A percentile compares a stretch with the other conserved stretches of the same genome.
Conservation (phyloP, 768 basidiomycete genomes). For the Suillus decipiens region DNA sequence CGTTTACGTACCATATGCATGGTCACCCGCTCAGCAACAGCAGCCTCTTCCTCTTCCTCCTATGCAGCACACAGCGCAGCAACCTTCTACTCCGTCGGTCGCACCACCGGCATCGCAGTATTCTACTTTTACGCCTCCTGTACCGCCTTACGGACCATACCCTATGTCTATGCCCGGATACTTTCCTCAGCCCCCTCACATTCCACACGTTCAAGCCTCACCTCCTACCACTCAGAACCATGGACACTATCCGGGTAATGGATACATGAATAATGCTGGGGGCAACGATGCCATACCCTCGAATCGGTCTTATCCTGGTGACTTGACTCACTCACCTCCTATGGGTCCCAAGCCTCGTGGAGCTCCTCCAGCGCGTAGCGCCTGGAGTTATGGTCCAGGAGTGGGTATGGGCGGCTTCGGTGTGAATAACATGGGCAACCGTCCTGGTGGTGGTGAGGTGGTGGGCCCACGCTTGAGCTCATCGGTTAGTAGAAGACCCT, state of each 20-base stretch:
- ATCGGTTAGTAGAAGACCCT: constrained; percentile 48
- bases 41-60: constrained; percentile 40
- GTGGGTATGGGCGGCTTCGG: constrained; percentile 48
- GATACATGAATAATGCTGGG: constrained; percentile 24
- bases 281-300: constrained; percentile 25
- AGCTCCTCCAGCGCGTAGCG: constrained; percentile 45
- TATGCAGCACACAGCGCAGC: constrained; percentile 40
- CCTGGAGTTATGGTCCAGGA: constrained; percentile 77
- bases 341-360: constrained; percentile 30
- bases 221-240: constrained; percentile 30
- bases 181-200: constrained; percentile 35
- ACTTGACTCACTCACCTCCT: constrained; percentile 31
- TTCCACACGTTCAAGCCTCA: constrained; percentile 29
- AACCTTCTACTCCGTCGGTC: constrained; percentile 31
- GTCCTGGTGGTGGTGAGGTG: constrained; percentile 39
- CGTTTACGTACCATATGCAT: constrained; percentile 32
- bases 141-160: constrained; percentile 37
- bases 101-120: constrained; percentile 35
- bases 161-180: constrained; percentile 35
- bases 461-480: constrained; percentile 68
- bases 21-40: constrained; percentile 29
- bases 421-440: constrained; percentile 29
- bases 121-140: constrained; percentile 32
- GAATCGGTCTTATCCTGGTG: constrained; percentile 29
- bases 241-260: constrained; percentile 28